Conservation (phyloP, 495 filamentous ascomycete genomes). For the Parathielavia hyrcaniae region DNA sequence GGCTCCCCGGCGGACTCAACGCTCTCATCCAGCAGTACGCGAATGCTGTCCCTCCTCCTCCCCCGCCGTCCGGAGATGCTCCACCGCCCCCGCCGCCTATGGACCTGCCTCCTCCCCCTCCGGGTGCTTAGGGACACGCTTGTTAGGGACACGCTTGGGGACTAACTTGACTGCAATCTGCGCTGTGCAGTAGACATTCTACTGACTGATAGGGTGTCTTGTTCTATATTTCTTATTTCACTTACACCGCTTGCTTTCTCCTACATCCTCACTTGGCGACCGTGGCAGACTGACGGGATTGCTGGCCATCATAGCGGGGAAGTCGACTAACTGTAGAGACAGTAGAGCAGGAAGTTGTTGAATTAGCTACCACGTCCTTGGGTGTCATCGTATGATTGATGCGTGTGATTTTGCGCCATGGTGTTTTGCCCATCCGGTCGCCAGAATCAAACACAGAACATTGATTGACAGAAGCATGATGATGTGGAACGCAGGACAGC, state of each 20-base stretch:
- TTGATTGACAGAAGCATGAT: no score
- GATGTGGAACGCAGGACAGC: no score
- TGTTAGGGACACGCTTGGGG: background rate
- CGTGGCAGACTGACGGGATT: background rate
- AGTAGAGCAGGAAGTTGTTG: background rate
- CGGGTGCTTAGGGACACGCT: conserved; percentile 48
- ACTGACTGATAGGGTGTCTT: conserved; percentile 28
- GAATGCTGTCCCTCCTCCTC: conserved; percentile 52
- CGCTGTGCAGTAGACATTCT: conserved; percentile 9
- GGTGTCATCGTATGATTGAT: background rate
- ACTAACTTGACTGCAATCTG: conserved; percentile 9
- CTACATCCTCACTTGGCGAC: conserved; percentile 5
- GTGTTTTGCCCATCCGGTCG: no score
- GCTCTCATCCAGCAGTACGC: conserved; percentile 63
- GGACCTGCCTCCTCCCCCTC: conserved; percentile 70
- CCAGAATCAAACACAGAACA: no score
- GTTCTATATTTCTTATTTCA: conserved; percentile 1
- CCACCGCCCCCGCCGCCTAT: conserved; percentile 65
- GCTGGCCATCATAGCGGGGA: no score
- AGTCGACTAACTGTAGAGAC: conserved; percentile 13
- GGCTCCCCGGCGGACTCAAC: conserved; percentile 51
- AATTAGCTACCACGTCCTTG: no score
- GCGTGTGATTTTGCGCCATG: no score
- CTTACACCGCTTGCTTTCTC: conserved; percentile 10
- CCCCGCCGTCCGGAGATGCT: conserved; percentile 51